Percentiles rank a stretch among this genome's conserved stretches.
phyloP scores from a whole-genome alignment of 352 stramenopile species.

The Phytopythium sindhum region DNA sequence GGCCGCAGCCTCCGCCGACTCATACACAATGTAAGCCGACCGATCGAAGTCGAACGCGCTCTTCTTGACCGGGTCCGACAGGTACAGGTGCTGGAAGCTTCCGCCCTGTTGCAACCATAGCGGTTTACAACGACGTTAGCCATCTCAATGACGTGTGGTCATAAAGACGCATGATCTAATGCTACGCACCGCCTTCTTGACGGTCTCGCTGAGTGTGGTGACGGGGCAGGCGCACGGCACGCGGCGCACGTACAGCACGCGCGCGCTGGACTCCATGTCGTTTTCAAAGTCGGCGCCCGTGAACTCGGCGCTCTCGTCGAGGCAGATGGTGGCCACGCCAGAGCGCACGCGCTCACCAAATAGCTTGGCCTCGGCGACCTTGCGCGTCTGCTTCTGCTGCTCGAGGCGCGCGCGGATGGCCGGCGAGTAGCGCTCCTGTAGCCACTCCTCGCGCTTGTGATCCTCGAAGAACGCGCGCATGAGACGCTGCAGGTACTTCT shows the following conservation, averaged over 20 bases:
- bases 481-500: constrained; percentile 77
- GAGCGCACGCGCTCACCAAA: constrained; percentile 64
- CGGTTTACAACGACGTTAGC: not conserved
- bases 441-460: constrained; percentile 83
- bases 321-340: constrained; percentile 47
- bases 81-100: constrained; percentile 68
- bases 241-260: constrained; percentile 76
- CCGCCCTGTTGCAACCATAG: constrained; percentile 39
- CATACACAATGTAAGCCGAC: constrained; percentile 84
- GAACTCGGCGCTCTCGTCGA: constrained; percentile 52
- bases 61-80: constrained; percentile 86
- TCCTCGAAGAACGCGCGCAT: constrained; percentile 83
- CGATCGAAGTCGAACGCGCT: constrained; percentile 83
- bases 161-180: too few species aligned
- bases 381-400: constrained; percentile 58
- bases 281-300: constrained; percentile 60
- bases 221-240: constrained; percentile 78
- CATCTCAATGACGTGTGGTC: not conserved
- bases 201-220: constrained; percentile 62
- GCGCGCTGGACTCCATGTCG: constrained; percentile 72
- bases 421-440: constrained; percentile 83
- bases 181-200: constrained; percentile 75
- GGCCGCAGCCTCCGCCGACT: constrained; percentile 54
- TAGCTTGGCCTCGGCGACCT: constrained; percentile 70
- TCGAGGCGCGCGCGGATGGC: constrained; percentile 66